Conservation (phyloP, 2,329 filamentous ascomycete species). For the Samsoniella hepiali region DNA sequence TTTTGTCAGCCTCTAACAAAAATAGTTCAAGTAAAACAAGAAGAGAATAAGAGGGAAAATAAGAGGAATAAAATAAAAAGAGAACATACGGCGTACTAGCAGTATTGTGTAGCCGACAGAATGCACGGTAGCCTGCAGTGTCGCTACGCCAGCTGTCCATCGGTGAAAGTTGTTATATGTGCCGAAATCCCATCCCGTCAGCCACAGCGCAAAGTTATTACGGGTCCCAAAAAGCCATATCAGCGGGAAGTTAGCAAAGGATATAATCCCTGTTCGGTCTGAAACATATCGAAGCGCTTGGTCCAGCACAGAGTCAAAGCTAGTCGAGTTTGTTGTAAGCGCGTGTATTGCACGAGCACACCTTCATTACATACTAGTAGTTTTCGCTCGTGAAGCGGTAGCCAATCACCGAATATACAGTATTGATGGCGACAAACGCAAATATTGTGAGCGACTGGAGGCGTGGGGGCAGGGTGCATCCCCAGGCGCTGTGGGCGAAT, state of each 20-base stretch:
- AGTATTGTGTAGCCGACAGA: constrained; percentile 56
- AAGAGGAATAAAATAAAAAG: no score
- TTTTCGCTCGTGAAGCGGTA: not conserved
- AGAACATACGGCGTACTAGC: constrained; percentile 29
- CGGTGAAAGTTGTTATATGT: constrained; percentile 67
- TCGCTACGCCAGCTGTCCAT: constrained; percentile 61
- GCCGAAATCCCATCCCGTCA: constrained; percentile 66
- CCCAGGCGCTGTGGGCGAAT: constrained; percentile 42
- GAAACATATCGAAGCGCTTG: constrained; percentile 53
- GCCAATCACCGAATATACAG: not conserved
- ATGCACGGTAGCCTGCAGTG: constrained; percentile 60
- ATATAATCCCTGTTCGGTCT: constrained; percentile 62
- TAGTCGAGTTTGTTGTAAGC: not conserved
- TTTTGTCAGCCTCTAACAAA: not conserved
- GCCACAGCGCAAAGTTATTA: constrained; percentile 64
- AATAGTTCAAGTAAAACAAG: no score
- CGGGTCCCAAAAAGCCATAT: constrained; percentile 65
- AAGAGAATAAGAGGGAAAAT: no score
- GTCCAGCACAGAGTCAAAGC: constrained; percentile 1
- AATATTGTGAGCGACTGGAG: constrained; percentile 40
- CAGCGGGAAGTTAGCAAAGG: constrained; percentile 60
- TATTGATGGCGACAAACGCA: constrained; percentile 29
- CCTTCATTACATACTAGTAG: not conserved
- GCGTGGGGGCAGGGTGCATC: constrained; percentile 43
- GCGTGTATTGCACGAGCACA: not conserved